A percentile compares a stretch with the other conserved stretches of the same genome.
Evolutionary conservation across 1,284 basidiomycete species (phyloP).

Genomic region (Gymnopus androsaceus): DNA sequence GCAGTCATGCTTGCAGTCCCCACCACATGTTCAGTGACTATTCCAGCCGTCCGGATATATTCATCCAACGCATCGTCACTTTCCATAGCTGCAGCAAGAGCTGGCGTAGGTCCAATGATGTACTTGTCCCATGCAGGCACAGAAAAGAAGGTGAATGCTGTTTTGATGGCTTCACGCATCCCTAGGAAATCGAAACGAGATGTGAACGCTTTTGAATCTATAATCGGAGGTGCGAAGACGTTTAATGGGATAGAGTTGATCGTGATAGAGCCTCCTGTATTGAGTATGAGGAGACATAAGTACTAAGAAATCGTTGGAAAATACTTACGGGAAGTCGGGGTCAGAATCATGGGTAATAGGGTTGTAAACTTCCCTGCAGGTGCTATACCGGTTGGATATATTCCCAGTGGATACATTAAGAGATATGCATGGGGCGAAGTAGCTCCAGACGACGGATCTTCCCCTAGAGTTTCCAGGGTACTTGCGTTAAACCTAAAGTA

Average conservation of each 20-base stretch:
- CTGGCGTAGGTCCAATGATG: conserved; percentile 12
- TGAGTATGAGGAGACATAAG: not conserved
- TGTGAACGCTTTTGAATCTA: conserved; percentile 20
- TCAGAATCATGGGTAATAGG: not conserved
- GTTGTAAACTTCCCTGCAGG: conserved; percentile 5
- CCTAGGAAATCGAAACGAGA: conserved; percentile 18
- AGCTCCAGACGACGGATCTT: not conserved
- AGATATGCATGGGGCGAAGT: not conserved
- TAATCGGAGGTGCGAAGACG: conserved; percentile 18
- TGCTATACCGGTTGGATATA: not conserved
- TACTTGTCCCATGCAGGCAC: conserved; percentile 19
- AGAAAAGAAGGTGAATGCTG: conserved; percentile 16
- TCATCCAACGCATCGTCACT: conserved; percentile 18
- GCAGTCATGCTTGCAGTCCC: conserved; percentile 16
- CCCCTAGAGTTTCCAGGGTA: not conserved
- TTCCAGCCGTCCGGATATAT: conserved; percentile 18
- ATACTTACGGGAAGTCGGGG: conserved; percentile 5
- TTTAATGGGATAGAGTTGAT: conserved; percentile 20
- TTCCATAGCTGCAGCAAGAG: not conserved
- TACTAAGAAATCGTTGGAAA: not conserved
- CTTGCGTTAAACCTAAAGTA: conserved; percentile 29
- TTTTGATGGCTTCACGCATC: conserved; percentile 14
- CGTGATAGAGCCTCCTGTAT: conserved; percentile 18
- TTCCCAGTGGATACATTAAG: not conserved
- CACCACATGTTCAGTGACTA: conserved; percentile 16